Evolutionary conservation across 2,329 filamentous ascomycete species (phyloP).

Genomic region (Fusarium solani-melongenae): DNA sequence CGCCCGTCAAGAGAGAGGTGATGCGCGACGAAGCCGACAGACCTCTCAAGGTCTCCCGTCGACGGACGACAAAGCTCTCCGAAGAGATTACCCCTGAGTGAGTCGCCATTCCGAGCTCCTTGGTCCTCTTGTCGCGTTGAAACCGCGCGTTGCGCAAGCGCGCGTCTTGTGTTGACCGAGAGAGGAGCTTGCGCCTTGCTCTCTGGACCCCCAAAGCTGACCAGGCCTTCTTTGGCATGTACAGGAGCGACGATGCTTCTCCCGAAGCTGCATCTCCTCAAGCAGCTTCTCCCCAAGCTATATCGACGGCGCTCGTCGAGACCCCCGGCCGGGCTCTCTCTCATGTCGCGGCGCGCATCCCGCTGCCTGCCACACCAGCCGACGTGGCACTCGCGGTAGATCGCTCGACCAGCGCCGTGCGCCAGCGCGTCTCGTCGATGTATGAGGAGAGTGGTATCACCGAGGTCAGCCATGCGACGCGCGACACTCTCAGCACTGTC

Average conservation of each 20-base stretch:
- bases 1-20: constrained; percentile 69
- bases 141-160: constrained; percentile 11
- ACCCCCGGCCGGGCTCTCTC: constrained; percentile 64
- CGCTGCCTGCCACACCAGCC: constrained; percentile 83
- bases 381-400: constrained; percentile 82
- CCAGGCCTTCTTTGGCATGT: not conserved
- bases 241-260: constrained; percentile 45
- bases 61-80: constrained; percentile 57
- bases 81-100: constrained; percentile 60
- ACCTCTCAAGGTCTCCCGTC: constrained; percentile 58
- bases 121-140: constrained; percentile 18
- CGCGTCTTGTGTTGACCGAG: constrained; percentile 8
- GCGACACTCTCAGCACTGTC: constrained; percentile 78
- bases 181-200: constrained; percentile 5
- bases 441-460: constrained; percentile 75
- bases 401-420: constrained; percentile 73
- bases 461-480: constrained; percentile 72
- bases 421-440: constrained; percentile 71
- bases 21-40: constrained; percentile 51
- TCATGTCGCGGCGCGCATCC: constrained; percentile 68
- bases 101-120: constrained; percentile 43
- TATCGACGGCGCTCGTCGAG: constrained; percentile 59
- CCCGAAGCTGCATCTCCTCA: constrained; percentile 14
- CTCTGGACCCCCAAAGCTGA: constrained; percentile 23
- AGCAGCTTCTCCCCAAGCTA: constrained; percentile 37